Conservation (phyloP, 1,284 basidiomycete genomes). For the Ganoderma boninense region DNA sequence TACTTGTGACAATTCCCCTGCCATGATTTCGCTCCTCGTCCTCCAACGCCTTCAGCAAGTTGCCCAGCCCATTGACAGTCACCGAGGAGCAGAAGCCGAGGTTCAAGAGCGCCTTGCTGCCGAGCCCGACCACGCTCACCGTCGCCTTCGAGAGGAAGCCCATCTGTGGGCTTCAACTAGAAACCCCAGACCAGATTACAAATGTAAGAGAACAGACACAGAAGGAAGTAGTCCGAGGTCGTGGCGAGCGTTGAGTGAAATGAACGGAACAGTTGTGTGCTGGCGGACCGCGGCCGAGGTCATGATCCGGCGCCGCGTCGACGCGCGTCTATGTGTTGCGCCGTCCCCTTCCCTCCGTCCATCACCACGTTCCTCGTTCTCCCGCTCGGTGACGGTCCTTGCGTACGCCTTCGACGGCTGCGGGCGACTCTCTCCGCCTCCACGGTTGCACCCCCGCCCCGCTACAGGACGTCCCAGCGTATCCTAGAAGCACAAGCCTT, state of each 20-base stretch:
- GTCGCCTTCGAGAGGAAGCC: constrained; percentile 54
- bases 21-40: constrained; percentile 55
- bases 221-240: not conserved
- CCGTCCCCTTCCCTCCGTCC: not conserved
- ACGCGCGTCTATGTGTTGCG: not conserved
- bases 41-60: constrained; percentile 70
- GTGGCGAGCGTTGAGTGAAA: not conserved
- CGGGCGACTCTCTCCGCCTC: not conserved
- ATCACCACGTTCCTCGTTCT: not conserved
- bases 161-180: not conserved
- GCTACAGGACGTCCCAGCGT: not conserved
- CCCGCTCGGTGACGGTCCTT: constrained; percentile 1
- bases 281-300: not conserved
- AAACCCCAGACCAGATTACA: not conserved
- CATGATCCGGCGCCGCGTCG: not conserved
- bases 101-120: constrained; percentile 80
- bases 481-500: not conserved
- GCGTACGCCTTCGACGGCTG: not conserved
- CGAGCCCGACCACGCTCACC: constrained; percentile 70
- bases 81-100: constrained; percentile 69
- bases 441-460: not conserved
- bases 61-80: constrained; percentile 72
- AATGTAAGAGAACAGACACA: not conserved
- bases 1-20: constrained; percentile 84
- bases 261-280: not conserved